These are phyloP conservation scores for Dothistroma septosporum DNA, from an alignment of 2,329 filamentous ascomycete species.

Conservation along the genomic window DNA sequence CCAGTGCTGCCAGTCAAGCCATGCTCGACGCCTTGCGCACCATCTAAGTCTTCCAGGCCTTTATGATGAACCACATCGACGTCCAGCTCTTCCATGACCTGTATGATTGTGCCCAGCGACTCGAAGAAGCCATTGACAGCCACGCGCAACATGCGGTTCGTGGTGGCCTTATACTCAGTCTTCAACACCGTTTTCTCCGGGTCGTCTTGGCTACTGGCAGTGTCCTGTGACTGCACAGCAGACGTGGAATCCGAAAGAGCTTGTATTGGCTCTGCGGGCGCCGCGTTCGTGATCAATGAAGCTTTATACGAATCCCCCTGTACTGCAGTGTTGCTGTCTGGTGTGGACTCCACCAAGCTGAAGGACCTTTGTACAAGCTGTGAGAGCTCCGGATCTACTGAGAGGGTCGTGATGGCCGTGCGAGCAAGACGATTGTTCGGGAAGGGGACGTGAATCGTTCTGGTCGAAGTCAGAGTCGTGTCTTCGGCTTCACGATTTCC, in stretches of 20 bases:
- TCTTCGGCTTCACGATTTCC: not conserved
- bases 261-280: slow-evolving; percentile 15
- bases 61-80: slow-evolving; percentile 65
- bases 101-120: slow-evolving; percentile 74
- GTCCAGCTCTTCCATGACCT: slow-evolving; percentile 88
- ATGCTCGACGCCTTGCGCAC: slow-evolving; percentile 38
- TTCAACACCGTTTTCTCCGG: slow-evolving; percentile 55
- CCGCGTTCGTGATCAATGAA: slow-evolving; percentile 20
- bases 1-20: slow-evolving; percentile 33
- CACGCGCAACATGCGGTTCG: slow-evolving; percentile 93
- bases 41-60: slow-evolving; percentile 39
- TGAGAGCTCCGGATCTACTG: slow-evolving; percentile 86
- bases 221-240: not conserved
- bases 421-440: slow-evolving; percentile 73
- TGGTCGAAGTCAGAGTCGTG: slow-evolving; percentile 33
- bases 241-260: not conserved
- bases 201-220: slow-evolving; percentile 9
- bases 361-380: slow-evolving; percentile 73
- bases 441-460: slow-evolving; percentile 73
- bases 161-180: slow-evolving; percentile 79
- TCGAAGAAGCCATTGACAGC: slow-evolving; percentile 97
- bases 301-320: slow-evolving; percentile 20
- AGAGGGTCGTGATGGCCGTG: slow-evolving; percentile 68
- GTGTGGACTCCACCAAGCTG: slow-evolving; percentile 43
- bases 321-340: slow-evolving; percentile 12